Percentiles rank a stretch among this genome's conserved stretches.
phyloP scores from a whole-genome alignment of 345 rosid genomes.

The Schrenkiella parvula region DNA sequence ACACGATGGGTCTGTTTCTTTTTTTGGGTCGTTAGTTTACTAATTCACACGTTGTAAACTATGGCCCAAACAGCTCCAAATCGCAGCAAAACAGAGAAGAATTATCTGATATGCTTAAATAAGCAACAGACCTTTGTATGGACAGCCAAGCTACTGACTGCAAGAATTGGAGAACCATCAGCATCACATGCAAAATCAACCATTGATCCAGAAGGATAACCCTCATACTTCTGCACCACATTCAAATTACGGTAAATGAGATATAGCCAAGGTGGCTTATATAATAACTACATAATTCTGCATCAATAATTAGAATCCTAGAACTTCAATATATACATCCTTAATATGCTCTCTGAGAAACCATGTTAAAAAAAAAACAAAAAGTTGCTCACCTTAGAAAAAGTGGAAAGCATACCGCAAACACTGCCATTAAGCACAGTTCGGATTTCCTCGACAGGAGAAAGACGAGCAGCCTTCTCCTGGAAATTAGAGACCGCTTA shows the following conservation, averaged over 20 bases:
- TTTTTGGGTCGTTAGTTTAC: neutral
- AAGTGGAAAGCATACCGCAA: constrained; percentile 75
- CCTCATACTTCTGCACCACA: constrained; percentile 59
- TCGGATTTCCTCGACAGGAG: constrained; percentile 69
- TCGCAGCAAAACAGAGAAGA: constrained; percentile 3
- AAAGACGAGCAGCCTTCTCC: constrained; percentile 84
- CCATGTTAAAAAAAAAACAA: neutral
- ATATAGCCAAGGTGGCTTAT: neutral
- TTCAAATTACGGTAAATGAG: constrained; percentile 2
- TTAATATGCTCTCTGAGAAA: neutral
- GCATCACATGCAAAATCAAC: constrained; percentile 89
- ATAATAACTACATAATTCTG: neutral
- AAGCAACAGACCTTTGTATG: constrained; percentile 65
- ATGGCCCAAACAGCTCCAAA: neutral
- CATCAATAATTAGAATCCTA: neutral
- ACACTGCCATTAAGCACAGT: constrained; percentile 59
- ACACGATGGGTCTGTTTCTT: neutral
- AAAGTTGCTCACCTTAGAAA: constrained; percentile 69
- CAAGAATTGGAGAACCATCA: constrained; percentile 80
- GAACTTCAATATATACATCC: neutral
- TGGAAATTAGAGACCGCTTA: constrained; percentile 29
- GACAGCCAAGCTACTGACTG: constrained; percentile 79
- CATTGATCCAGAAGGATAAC: constrained; percentile 90
- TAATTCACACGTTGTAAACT: neutral
- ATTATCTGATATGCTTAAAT: neutral